Percentiles rank a stretch among this genome's conserved stretches.
Evolutionary conservation across 805 yeast genomes (phyloP).

Genomic region (Candida koratica): DNA sequence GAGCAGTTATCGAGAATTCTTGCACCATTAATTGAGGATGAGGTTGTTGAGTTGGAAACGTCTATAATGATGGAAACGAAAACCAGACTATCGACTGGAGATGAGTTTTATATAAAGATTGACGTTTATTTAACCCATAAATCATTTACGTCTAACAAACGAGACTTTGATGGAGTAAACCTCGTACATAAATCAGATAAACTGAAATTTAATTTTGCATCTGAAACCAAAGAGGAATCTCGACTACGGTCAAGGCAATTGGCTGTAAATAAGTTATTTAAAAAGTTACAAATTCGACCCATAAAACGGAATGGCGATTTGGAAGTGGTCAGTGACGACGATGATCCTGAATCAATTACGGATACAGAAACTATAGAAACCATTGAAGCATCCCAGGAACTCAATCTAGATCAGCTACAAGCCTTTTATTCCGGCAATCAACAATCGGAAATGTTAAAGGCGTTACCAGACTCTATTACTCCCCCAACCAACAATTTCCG

Average conservation of each 20-base stretch:
- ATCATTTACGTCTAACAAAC: constrained; percentile 26
- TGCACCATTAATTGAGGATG: constrained; percentile 58
- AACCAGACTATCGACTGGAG: constrained; percentile 62
- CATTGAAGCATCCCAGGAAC: constrained; percentile 29
- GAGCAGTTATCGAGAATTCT: constrained; percentile 65
- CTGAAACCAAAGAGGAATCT: constrained; percentile 54
- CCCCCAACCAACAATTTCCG: constrained; percentile 47
- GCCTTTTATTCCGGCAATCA: constrained; percentile 72
- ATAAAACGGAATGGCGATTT: constrained; percentile 5
- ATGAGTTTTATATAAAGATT: constrained; percentile 63
- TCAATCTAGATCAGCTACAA: constrained; percentile 69
- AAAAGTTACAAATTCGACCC: constrained; percentile 39
- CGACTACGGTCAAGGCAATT: constrained; percentile 49
- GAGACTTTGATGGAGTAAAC: constrained; percentile 12
- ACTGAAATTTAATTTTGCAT: constrained; percentile 23
- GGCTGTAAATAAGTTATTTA: constrained; percentile 55
- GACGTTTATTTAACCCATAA: constrained; percentile 54
- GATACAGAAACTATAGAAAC: constrained; percentile 26
- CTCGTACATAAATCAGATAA: constrained; percentile 13
- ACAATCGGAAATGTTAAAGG: constrained; percentile 50
- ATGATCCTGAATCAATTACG: constrained; percentile 3
- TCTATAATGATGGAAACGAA: constrained; percentile 56
- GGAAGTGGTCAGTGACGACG: constrained; percentile 13
- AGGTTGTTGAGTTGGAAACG: constrained; percentile 52
- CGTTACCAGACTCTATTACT: constrained; percentile 62